Conservation (phyloP, 2,329 filamentous ascomycete species). For the Xylariaceae sp. region DNA sequence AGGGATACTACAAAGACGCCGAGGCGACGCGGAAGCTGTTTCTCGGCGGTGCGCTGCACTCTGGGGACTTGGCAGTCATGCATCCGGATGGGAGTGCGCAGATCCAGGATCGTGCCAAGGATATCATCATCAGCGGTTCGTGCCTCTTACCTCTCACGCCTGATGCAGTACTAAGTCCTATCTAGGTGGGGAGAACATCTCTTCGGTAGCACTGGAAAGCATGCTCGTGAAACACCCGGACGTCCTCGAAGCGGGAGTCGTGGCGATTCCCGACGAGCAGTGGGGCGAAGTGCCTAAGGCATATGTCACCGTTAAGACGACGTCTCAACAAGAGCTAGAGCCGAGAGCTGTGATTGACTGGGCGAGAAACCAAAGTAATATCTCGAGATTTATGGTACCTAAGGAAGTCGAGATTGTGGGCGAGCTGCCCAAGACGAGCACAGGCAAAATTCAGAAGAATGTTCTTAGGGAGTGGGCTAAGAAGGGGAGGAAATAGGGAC, state of each 20-base stretch:
- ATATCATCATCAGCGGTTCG: constrained; percentile 93
- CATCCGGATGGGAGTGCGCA: constrained; percentile 86
- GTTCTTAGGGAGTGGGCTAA: constrained; percentile 82
- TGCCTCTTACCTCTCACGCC: constrained; percentile 5
- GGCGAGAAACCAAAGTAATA: constrained; percentile 75
- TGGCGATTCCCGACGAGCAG: constrained; percentile 79
- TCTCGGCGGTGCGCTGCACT: constrained; percentile 79
- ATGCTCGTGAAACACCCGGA: constrained; percentile 86
- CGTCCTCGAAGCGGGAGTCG: constrained; percentile 86
- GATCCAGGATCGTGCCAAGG: constrained; percentile 90
- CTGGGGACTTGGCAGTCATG: constrained; percentile 90
- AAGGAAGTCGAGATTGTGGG: constrained; percentile 70
- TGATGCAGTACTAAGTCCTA: background rate
- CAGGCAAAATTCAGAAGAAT: constrained; percentile 96
- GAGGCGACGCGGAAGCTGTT: constrained; percentile 85
- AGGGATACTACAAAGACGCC: constrained; percentile 86
- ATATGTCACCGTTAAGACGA: constrained; percentile 76
- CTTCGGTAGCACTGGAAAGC: constrained; percentile 83
- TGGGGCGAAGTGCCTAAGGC: constrained; percentile 98
- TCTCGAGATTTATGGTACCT: constrained; percentile 87
- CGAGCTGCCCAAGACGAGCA: constrained; percentile 94
- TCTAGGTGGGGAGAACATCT: constrained; percentile 91
- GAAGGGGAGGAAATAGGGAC: constrained; percentile 15
- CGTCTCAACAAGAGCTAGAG: constrained; percentile 38
- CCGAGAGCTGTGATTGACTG: constrained; percentile 75